These are phyloP conservation scores for Mitragyna speciosa DNA, from an alignment of 257 asterid genomes.

Conservation along the genomic window DNA sequence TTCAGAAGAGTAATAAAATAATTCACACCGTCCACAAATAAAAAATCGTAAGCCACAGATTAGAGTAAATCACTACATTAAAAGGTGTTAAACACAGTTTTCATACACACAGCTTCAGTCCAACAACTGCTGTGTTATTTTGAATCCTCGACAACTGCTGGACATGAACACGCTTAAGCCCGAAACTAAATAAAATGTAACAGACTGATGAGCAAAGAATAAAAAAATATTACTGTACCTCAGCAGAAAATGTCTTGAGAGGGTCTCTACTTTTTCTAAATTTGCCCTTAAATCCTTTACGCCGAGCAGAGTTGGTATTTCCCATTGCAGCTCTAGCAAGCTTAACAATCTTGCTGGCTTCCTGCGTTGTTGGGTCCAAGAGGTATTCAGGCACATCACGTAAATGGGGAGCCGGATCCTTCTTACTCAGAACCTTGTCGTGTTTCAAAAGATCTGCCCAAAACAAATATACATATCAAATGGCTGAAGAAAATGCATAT, in stretches of 20 bases:
- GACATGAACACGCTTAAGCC: background rate
- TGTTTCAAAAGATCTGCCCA: slow-evolving; percentile 82
- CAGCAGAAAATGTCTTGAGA: slow-evolving; percentile 75
- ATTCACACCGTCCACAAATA: too few relatives aligned
- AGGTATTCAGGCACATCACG: slow-evolving; percentile 86
- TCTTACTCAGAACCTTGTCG: slow-evolving; percentile 79
- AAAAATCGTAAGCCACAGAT: too few relatives aligned
- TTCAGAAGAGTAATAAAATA: background rate
- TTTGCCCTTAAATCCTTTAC: slow-evolving; percentile 65
- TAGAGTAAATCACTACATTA: too few relatives aligned
- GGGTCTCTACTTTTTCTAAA: slow-evolving; percentile 68
- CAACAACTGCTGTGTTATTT: too few relatives aligned
- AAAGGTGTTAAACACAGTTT: too few relatives aligned
- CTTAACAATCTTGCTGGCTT: slow-evolving; percentile 92
- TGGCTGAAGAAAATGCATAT: background rate
- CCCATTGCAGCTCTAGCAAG: slow-evolving; percentile 98
- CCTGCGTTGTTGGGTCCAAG: slow-evolving; percentile 85
- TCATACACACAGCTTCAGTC: too few relatives aligned
- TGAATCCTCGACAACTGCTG: too few relatives aligned
- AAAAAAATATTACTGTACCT: slow-evolving; percentile 44
- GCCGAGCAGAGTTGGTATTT: slow-evolving; percentile 40
- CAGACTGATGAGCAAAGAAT: background rate
- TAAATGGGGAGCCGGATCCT: slow-evolving; percentile 76
- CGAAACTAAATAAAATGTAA: background rate
- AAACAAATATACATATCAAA: slow-evolving; percentile 12